Conservation (phyloP, 352 stramenopile genomes). For the Globisporangium radiosum region DNA sequence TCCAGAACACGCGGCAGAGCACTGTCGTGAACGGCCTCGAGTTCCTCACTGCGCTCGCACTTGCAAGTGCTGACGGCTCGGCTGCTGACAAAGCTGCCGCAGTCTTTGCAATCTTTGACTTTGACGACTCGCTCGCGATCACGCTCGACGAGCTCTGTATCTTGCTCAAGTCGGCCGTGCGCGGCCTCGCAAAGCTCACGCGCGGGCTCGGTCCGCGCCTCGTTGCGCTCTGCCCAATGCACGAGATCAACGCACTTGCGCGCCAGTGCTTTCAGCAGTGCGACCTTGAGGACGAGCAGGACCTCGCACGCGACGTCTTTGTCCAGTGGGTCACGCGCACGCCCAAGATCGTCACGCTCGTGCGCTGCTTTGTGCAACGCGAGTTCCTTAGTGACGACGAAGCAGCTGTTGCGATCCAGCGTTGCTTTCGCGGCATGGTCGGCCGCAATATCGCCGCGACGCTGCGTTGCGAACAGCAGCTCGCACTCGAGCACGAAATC, state of each 20-base stretch:
- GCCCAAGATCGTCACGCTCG: constrained; percentile 62
- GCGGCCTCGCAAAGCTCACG: constrained; percentile 61
- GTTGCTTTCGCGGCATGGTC: constrained; percentile 47
- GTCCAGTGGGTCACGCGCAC: constrained; percentile 59
- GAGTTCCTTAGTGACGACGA: constrained; percentile 58
- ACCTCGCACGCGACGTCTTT: constrained; percentile 44
- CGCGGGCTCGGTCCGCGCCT: constrained; percentile 51
- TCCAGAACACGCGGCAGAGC: constrained; percentile 62
- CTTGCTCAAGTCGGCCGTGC: constrained; percentile 61
- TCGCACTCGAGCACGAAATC: constrained; percentile 51
- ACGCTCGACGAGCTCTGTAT: constrained; percentile 75
- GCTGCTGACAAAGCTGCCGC: constrained; percentile 47
- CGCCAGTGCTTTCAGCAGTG: constrained; percentile 57
- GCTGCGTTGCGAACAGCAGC: constrained; percentile 40
- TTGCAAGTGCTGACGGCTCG: constrained; percentile 43
- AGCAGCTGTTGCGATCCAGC: constrained; percentile 42
- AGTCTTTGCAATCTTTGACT: constrained; percentile 77
- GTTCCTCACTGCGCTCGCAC: constrained; percentile 49
- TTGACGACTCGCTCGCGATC: constrained; percentile 55
- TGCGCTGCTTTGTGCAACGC: constrained; percentile 63
- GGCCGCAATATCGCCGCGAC: constrained; percentile 39
- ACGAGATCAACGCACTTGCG: constrained; percentile 49
- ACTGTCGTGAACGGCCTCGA: constrained; percentile 65
- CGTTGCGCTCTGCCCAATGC: constrained; percentile 46
- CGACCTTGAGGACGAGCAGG: constrained; percentile 62